These are phyloP conservation scores for Euphorbia corollata DNA, from an alignment of 441 rosid species.

Conservation along the genomic window DNA sequence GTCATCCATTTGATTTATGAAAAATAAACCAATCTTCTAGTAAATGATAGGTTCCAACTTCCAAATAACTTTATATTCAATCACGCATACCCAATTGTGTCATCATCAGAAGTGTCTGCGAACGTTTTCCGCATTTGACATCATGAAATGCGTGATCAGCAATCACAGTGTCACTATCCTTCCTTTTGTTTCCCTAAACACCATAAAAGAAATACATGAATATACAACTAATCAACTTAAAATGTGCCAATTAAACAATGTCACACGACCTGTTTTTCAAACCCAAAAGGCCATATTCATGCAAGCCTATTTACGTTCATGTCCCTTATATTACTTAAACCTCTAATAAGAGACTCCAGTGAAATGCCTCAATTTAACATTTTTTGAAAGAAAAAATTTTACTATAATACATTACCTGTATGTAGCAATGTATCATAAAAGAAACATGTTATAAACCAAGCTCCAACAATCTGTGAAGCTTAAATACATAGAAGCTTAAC, in stretches of 20 bases:
- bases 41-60: too few relatives aligned
- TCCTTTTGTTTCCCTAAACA: conserved; percentile 75
- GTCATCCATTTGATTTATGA: too few relatives aligned
- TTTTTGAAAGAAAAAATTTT: too few relatives aligned
- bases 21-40: too few relatives aligned
- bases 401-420: neutral
- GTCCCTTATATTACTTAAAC: neutral
- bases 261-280: conserved; percentile 23
- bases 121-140: conserved; percentile 80
- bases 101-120: conserved; percentile 78
- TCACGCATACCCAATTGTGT: conserved; percentile 84
- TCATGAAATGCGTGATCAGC: conserved; percentile 80
- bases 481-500: neutral
- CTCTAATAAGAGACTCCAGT: neutral
- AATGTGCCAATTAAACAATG: conserved; percentile 31
- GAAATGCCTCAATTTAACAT: neutral
- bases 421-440: neutral
- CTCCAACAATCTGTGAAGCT: neutral
- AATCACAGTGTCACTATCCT: conserved; percentile 80
- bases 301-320: neutral
- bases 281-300: neutral
- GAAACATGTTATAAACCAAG: neutral
- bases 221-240: neutral
- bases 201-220: conserved; percentile 4
- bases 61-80: conserved; percentile 54